Percentiles rank a stretch among this genome's conserved stretches.
These are phyloP conservation scores for Aureobasidium sp. DNA, from an alignment of 2,329 filamentous ascomycete species.

Conservation along the genomic window DNA sequence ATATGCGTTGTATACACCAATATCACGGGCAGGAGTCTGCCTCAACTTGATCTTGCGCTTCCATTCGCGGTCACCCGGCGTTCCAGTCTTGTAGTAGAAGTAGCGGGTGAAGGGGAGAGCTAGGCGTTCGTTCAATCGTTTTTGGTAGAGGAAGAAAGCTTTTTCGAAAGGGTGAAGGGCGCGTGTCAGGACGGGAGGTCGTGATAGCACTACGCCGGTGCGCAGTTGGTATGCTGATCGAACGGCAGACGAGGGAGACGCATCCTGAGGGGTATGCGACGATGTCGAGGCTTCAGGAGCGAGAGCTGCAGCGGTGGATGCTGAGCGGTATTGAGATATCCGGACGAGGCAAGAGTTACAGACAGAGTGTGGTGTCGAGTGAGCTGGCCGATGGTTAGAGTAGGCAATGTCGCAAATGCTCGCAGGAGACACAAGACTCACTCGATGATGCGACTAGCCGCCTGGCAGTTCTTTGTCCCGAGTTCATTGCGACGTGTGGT, in stretches of 20 bases:
- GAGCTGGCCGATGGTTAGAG: constrained; percentile 24
- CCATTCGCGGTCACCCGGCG: constrained; percentile 80
- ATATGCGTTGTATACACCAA: constrained; percentile 76
- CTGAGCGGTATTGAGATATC: constrained; percentile 31
- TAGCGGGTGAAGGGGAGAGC: constrained; percentile 79
- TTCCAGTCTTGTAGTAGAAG: constrained; percentile 93
- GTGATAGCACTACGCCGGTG: constrained; percentile 75
- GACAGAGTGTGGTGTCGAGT: constrained; percentile 34
- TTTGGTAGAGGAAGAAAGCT: constrained; percentile 94
- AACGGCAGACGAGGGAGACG: constrained; percentile 42
- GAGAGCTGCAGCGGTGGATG: constrained; percentile 31
- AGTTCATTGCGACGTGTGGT: constrained; percentile 34
- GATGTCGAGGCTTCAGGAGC: constrained; percentile 23
- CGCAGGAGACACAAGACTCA: constrained; percentile 21
- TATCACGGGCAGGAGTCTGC: constrained; percentile 70
- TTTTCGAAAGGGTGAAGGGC: constrained; percentile 82
- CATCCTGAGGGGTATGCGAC: constrained; percentile 29
- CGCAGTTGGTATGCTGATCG: constrained; percentile 39
- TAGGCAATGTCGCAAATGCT: not conserved
- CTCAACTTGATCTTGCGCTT: constrained; percentile 75
- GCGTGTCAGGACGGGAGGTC: constrained; percentile 79
- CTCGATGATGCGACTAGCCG: constrained; percentile 36
- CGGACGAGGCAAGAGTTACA: constrained; percentile 41
- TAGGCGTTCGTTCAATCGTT: constrained; percentile 88
- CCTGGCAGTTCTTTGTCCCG: constrained; percentile 39